phyloP scores from a whole-genome alignment of 345 rosid genomes.

The Gossypium stocksii region DNA sequence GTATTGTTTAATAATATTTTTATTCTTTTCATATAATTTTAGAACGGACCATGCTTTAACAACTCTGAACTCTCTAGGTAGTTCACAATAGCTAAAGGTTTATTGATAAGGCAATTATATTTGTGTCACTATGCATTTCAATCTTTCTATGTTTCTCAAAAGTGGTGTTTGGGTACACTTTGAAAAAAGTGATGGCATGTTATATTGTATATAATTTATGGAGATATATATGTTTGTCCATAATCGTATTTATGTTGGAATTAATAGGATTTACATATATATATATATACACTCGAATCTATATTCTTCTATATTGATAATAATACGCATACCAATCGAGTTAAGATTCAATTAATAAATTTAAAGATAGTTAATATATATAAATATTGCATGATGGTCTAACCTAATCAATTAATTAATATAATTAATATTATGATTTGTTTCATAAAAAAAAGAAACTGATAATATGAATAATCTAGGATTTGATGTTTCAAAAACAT shows the following conservation, averaged over 20 bases:
- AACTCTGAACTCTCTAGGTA: background rate
- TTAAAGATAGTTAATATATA: no score
- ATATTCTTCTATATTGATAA: no score
- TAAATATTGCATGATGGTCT: background rate
- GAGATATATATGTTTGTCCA: background rate
- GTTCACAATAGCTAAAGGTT: background rate
- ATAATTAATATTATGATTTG: background rate
- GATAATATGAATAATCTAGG: background rate
- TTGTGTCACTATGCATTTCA: background rate
- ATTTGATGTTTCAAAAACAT: background rate
- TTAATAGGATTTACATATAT: background rate
- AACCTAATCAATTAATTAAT: background rate
- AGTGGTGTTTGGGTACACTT: background rate
- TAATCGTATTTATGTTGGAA: background rate
- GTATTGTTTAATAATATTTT: conserved; percentile 5
- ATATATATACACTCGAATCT: no score
- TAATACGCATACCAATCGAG: fast-evolving
- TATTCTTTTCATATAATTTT: background rate
- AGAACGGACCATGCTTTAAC: background rate
- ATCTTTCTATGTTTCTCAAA: conserved; percentile 1
- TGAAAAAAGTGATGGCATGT: background rate
- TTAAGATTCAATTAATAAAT: no score
- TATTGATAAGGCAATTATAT: background rate
- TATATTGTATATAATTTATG: background rate
- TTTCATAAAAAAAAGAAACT: no score